Base-by-base conservation (phyloP, 1,284 basidiomycete genomes). In the Ganoderma lucidum region DNA sequence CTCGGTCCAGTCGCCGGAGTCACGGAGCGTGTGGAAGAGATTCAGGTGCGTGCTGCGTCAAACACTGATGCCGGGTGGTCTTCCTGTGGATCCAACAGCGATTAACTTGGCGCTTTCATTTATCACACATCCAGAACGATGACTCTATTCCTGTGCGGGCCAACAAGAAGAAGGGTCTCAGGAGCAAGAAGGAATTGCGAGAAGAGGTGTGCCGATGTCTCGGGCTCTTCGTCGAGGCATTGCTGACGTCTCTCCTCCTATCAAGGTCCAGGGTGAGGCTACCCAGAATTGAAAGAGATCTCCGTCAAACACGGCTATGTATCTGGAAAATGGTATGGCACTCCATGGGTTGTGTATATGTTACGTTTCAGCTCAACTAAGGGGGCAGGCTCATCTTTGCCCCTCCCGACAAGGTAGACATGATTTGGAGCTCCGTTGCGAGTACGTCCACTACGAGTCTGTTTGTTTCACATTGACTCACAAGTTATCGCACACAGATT, bases 141-240 rank as follows among this genome's bases (percentile, higher is more conserved):
- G 77, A 80, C 3, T 84, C 87, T 0, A 92, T 93, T 55, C 91
- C 92, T 15, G 66, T 84, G 9, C 87, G 90, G 9, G 85, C 87
- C 9, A 93, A 83, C 76, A 93, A 92, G 80, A 93, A 92, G 78
- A 88, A 88, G 42, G 91, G 90, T 2, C 83, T 84, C 0, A 89
- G 85, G 78, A 90, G 89, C 75, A 93, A 93, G 79, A 93, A 92
- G 77, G 90, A 93, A 78, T 78, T 90, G 12, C 85, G 90, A 44
- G 91, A 93, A 78, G 82, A 88, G 80, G 90, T 89, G 77, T 19
- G 80, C 74, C 51, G 42, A 42, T 23, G 41, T 45, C 42, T 62
- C 28, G 30, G 10, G 59, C 23, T 3, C 19, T 42, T 39, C 0
- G 10, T 61, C 23, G 12, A n/a, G 19, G n/a, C 35, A 28, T 61